phyloP scores from a whole-genome alignment of 2,329 filamentous ascomycete genomes.

The Spiromastix sp. region DNA sequence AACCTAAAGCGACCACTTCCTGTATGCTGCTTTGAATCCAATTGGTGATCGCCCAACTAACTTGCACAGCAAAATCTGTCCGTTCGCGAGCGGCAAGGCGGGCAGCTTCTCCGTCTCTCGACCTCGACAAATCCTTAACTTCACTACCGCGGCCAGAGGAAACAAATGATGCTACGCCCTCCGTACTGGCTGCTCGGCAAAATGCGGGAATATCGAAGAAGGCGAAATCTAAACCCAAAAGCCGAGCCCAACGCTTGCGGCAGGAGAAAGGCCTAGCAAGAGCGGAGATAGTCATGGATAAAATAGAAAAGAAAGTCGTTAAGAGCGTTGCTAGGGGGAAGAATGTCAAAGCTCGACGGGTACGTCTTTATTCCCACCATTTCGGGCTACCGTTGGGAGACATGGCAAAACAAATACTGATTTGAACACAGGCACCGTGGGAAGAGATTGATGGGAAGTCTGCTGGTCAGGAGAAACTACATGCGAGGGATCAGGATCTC shows the following conservation, averaged over 20 bases:
- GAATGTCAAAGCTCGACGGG: slow-evolving; percentile 38
- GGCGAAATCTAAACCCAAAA: slow-evolving; percentile 36
- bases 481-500: slow-evolving; percentile 3
- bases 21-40: slow-evolving; percentile 6
- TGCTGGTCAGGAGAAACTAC: slow-evolving; percentile 4
- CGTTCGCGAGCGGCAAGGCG: slow-evolving; percentile 51
- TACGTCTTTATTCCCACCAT: slow-evolving; percentile 15
- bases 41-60: slow-evolving; percentile 6
- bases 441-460: slow-evolving; percentile 10
- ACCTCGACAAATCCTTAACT: slow-evolving; percentile 41
- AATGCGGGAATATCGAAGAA: slow-evolving; percentile 43
- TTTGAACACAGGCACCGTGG: slow-evolving; percentile 11
- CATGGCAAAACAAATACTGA: not conserved
- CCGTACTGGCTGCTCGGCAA: slow-evolving; percentile 40
- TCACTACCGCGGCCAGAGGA: slow-evolving; percentile 31
- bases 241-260: slow-evolving; percentile 43
- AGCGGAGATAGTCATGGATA: slow-evolving; percentile 45
- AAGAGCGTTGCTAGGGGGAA: slow-evolving; percentile 42
- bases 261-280: slow-evolving; percentile 46
- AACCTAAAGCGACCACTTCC: slow-evolving; percentile 22
- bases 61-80: slow-evolving; percentile 36
- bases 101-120: slow-evolving; percentile 44
- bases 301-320: slow-evolving; percentile 44
- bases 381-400: too few relatives aligned
- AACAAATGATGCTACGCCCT: slow-evolving; percentile 28